Evolutionary conservation across 2,329 filamentous ascomycete genomes (phyloP), one percentile per base, ranked within the genome.

Genomic region (Thielaviopsis euricoi): DNA sequence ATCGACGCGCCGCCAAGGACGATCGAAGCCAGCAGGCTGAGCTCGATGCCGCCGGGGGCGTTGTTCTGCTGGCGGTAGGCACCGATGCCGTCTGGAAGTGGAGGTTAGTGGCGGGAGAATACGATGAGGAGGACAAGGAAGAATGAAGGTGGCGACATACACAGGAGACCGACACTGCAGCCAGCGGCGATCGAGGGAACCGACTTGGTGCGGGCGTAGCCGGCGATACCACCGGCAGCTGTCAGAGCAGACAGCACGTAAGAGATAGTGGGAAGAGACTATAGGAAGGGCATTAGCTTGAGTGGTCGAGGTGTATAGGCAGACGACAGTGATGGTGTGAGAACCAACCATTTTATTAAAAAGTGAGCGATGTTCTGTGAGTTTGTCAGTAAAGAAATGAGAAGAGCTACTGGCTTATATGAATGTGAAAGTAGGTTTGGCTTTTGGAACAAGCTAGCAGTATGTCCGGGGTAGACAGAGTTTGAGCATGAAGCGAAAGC

Each of bases 101-200:
- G 40, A 17, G 19, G 52, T 62, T 43, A 60, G 59, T 25, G 43
- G 51, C 10, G 26, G 19, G 22, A n/a, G 6, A 17, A 48, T 21
- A n/a, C 2, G 17, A 46, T 19, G 40, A 19, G 13, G 40, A 19
- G 50, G 29, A 43, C 22, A 22, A 13, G 19, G 21, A 23, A 55
- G 19, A 25, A 22, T 26, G 7, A 15, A 10, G 29, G 5, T 17
- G 29, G 17, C 49, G 17, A 25, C 10, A 23, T 73, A 81, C 78
- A 82, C 19, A 82, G 68, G 15, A 76, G 64, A 54, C 93, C 93
- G 63, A 98, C 89, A 37, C 85, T 83, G 64, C 88, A 76, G 56
- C 93, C 93, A 15, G 93, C 93, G 13, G 81, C 82, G 64, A 97
- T 78, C 13, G 89, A 95, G 43, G 91, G 91, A 54, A 95, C 70